Conservation (phyloP, 805 yeast genomes). For the Pichia sporocuriosa region DNA sequence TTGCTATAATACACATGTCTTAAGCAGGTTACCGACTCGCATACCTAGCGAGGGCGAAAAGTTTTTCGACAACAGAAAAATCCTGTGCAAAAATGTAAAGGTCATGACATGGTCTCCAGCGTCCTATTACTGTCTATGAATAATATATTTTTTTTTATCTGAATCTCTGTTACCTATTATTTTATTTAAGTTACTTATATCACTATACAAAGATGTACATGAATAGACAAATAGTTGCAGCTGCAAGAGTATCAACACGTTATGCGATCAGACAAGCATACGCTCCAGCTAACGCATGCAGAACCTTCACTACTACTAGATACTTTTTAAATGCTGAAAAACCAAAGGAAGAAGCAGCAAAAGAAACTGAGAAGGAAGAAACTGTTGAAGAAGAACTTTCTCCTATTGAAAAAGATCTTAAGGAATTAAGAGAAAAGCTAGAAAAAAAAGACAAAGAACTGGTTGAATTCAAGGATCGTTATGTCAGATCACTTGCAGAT, state of each 20-base stretch:
- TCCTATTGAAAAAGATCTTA: conserved; percentile 27
- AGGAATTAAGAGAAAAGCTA: conserved; percentile 45
- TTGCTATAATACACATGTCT: too few relatives aligned
- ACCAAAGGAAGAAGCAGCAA: conserved; percentile 9
- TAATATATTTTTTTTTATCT: too few relatives aligned
- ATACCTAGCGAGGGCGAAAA: too few relatives aligned
- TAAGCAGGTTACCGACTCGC: too few relatives aligned
- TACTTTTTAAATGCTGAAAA: conserved; percentile 14
- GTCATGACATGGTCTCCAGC: too few relatives aligned
- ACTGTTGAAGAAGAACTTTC: conserved; percentile 16
- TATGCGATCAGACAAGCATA: conserved; percentile 12
- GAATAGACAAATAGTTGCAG: conserved; percentile 23
- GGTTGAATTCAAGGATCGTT: conserved; percentile 77
- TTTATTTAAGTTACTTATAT: too few relatives aligned
- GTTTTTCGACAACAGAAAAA: too few relatives aligned
- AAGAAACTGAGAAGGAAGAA: conserved; percentile 14
- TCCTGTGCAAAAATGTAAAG: too few relatives aligned
- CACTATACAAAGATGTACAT: conserved; percentile 13
- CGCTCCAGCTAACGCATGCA: conserved; percentile 8
- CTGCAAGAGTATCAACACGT: conserved; percentile 15
- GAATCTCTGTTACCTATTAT: too few relatives aligned
- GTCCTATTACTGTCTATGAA: too few relatives aligned
- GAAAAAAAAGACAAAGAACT: conserved; percentile 61
- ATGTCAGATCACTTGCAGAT: conserved; percentile 81
- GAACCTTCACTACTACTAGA: conserved; percentile 21